A percentile compares a stretch with the other conserved stretches of the same genome.
Conservation (phyloP, 208 protist genomes). For the Novymonas esmeraldas region DNA sequence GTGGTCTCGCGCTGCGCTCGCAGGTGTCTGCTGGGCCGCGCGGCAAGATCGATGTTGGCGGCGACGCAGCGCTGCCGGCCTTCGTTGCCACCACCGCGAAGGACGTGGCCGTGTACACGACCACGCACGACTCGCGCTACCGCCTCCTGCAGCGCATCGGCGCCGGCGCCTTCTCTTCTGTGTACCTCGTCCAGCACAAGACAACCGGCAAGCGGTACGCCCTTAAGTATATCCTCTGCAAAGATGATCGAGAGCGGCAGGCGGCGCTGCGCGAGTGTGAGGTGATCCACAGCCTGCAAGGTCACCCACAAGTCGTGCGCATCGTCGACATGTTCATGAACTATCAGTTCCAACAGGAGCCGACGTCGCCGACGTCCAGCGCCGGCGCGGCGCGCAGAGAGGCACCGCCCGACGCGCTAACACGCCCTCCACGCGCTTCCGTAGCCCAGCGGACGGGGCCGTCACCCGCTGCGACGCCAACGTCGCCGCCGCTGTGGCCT, state of each 20-base stretch:
- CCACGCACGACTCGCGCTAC: slow-evolving; percentile 55
- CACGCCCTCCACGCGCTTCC: too few relatives aligned
- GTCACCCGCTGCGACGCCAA: too few relatives aligned
- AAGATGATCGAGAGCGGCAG: slow-evolving; percentile 52
- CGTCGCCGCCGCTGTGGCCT: too few relatives aligned
- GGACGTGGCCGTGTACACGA: slow-evolving; percentile 50
- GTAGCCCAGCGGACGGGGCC: too few relatives aligned
- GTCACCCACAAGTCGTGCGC: slow-evolving; percentile 74
- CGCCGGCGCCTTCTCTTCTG: slow-evolving; percentile 66
- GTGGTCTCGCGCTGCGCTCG: too few relatives aligned
- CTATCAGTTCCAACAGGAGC: slow-evolving; percentile 42
- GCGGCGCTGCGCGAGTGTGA: slow-evolving; percentile 82
- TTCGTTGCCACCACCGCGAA: slow-evolving; percentile 39
- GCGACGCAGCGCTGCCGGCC: background rate
- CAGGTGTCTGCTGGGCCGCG: background rate
- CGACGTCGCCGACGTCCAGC: background rate
- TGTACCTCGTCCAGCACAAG: slow-evolving; percentile 74
- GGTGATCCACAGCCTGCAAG: slow-evolving; percentile 60
- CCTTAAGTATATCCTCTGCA: slow-evolving; percentile 80
- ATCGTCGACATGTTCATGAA: slow-evolving; percentile 87
- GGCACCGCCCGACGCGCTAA: too few relatives aligned
- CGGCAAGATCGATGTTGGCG: background rate
- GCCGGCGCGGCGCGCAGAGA: too few relatives aligned
- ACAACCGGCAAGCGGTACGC: slow-evolving; percentile 47
- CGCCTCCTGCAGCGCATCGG: slow-evolving; percentile 60